Evolutionary conservation across 2,329 filamentous ascomycete species (phyloP).

Genomic region (Cylindrodendrum hubeiense): DNA sequence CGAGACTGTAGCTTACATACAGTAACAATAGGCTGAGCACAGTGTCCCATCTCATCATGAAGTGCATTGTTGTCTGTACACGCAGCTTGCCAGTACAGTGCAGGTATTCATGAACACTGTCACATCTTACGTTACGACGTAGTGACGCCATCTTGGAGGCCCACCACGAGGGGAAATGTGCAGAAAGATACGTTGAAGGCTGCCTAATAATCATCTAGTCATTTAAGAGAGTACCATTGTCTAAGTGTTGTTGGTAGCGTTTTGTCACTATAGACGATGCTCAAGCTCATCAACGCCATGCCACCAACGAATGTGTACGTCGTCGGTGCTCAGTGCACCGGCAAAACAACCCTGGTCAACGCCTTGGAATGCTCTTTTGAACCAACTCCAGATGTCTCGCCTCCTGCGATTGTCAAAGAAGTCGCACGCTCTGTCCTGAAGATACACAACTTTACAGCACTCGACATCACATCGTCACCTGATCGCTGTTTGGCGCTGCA

Average conservation of each 20-base stretch:
- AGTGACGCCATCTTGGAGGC: too few species aligned
- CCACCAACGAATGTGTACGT: conserved; percentile 51
- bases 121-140: background rate
- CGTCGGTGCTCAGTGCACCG: conserved; percentile 58
- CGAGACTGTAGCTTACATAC: too few species aligned
- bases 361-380: conserved; percentile 45
- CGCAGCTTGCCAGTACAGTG: background rate
- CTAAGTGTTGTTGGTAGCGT: background rate
- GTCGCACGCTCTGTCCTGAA: conserved; percentile 52
- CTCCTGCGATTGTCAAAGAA: conserved; percentile 46
- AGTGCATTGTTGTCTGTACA: background rate
- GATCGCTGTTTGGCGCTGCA: conserved; percentile 50
- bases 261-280: background rate
- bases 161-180: too few species aligned
- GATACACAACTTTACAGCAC: conserved; percentile 47
- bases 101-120: background rate
- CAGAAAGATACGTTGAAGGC: background rate
- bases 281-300: background rate
- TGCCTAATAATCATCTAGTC: background rate
- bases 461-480: conserved; percentile 48
- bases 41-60: too few species aligned
- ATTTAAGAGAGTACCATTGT: background rate
- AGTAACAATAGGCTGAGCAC: too few species aligned
- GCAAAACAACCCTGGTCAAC: conserved; percentile 58
- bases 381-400: conserved; percentile 9